Conservation (phyloP, 179 eudicot species). For the Gypsophila paniculata region DNA sequence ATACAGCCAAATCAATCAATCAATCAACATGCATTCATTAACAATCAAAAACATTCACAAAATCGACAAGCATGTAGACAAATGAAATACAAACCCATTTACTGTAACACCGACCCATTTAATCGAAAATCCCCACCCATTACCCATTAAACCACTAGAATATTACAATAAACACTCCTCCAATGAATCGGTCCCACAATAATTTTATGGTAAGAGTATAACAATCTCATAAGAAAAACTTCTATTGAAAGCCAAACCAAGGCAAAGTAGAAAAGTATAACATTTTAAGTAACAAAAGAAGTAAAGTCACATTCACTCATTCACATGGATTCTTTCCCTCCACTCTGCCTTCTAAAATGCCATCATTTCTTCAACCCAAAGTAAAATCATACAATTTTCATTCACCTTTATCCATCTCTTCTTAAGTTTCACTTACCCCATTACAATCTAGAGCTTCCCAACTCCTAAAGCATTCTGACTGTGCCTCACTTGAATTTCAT, state of each 20-base stretch:
- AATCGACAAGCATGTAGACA: not conserved
- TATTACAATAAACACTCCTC: no score
- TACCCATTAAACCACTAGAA: no score
- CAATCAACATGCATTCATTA: slow-evolving; percentile 7
- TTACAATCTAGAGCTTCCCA: not conserved
- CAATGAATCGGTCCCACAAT: no score
- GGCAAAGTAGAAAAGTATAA: not conserved
- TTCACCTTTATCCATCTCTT: not conserved
- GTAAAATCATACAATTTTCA: not conserved
- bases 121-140: no score
- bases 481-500: not conserved
- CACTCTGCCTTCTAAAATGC: no score
- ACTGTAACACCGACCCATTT: no score
- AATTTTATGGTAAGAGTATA: not conserved
- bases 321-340: not conserved
- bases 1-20: slow-evolving; percentile 21
- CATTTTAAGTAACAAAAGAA: no score
- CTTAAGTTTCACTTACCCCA: not conserved
- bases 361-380: not conserved
- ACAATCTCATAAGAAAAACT: not conserved
- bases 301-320: not conserved
- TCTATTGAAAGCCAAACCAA: not conserved
- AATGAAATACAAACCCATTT: not conserved
- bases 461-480: not conserved
- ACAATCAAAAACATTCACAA: not conserved